These are phyloP conservation scores for Malassezia arunalokei DNA, from an alignment of 1,284 basidiomycete genomes.

Conservation along the genomic window DNA sequence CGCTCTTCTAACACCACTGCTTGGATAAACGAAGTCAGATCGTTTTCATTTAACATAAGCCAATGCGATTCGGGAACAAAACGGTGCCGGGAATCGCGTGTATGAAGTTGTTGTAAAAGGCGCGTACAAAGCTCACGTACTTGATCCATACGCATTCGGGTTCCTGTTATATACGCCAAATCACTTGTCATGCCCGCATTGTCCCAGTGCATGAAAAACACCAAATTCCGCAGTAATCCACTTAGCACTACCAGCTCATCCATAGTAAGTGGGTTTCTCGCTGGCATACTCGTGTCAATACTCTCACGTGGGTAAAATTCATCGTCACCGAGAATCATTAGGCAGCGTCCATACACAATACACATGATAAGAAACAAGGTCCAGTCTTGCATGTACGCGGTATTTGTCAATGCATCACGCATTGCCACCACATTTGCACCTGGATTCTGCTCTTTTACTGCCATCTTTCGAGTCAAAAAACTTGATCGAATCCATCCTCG, in stretches of 20 bases:
- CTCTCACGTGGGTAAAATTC: slow-evolving; percentile 63
- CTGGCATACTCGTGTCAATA: not conserved
- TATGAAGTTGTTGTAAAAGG: slow-evolving; percentile 39
- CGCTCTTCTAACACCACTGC: slow-evolving; percentile 57
- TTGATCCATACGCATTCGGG: slow-evolving; percentile 19
- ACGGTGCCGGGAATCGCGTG: slow-evolving; percentile 26
- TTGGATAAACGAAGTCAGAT: slow-evolving; percentile 74
- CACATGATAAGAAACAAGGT: slow-evolving; percentile 64
- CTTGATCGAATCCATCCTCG: slow-evolving; percentile 35
- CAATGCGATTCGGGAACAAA: slow-evolving; percentile 57
- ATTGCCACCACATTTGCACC: slow-evolving; percentile 9
- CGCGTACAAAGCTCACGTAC: slow-evolving; percentile 25
- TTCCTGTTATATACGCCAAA: slow-evolving; percentile 19
- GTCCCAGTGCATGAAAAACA: slow-evolving; percentile 67
- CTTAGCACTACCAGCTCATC: slow-evolving; percentile 68
- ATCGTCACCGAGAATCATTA: slow-evolving; percentile 87
- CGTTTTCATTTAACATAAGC: slow-evolving; percentile 61
- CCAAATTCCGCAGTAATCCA: slow-evolving; percentile 61
- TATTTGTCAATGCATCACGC: slow-evolving; percentile 12
- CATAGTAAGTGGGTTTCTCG: slow-evolving; percentile 54
- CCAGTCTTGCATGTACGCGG: slow-evolving; percentile 28
- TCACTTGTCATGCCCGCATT: slow-evolving; percentile 48
- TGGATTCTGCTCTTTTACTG: not conserved
- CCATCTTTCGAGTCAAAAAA: slow-evolving; percentile 20
- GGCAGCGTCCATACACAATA: slow-evolving; percentile 70